phyloP scores from a whole-genome alignment of 2,329 filamentous ascomycete species.

The Cercospora zeae-maydis region DNA sequence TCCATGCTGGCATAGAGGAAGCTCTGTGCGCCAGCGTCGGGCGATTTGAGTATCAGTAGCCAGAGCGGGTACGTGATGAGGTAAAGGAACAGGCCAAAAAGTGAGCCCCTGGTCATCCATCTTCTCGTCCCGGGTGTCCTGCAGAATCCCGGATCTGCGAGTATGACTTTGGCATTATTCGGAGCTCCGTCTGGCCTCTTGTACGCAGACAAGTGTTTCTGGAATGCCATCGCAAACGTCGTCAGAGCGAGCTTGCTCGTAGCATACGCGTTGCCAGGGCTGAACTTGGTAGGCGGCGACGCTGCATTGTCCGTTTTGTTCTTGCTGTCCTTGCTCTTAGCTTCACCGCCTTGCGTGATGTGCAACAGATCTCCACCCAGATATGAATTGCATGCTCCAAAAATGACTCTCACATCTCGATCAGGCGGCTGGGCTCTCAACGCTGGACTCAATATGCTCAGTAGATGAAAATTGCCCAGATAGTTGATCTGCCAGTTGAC shows the following conservation, averaged over 20 bases:
- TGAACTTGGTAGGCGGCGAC: constrained; percentile 38
- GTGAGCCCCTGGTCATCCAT: constrained; percentile 79
- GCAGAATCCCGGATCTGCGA: constrained; percentile 81
- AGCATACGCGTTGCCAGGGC: constrained; percentile 46
- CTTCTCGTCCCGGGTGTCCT: constrained; percentile 83
- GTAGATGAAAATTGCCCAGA: constrained; percentile 88
- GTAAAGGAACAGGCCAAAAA: constrained; percentile 76
- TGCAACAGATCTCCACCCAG: constrained; percentile 69
- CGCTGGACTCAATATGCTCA: constrained; percentile 86
- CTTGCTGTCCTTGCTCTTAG: constrained; percentile 34
- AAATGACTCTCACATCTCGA: constrained; percentile 82
- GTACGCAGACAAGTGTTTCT: constrained; percentile 85
- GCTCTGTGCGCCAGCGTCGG: constrained; percentile 78
- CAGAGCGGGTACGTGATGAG: constrained; percentile 72
- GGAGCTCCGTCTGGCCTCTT: constrained; percentile 78
- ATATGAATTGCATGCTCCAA: constrained; percentile 85
- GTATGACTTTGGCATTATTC: constrained; percentile 75
- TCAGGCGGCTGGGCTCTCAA: constrained; percentile 89
- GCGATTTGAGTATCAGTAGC: constrained; percentile 85
- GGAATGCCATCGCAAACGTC: constrained; percentile 83
- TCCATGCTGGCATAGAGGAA: constrained; percentile 87
- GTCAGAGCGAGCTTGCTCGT: constrained; percentile 69
- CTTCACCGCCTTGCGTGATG: constrained; percentile 42
- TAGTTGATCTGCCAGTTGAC: constrained; percentile 94
- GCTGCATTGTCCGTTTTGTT: constrained; percentile 33